Base-by-base conservation (phyloP, 441 rosid species). In the Macaranga tanarius region DNA sequence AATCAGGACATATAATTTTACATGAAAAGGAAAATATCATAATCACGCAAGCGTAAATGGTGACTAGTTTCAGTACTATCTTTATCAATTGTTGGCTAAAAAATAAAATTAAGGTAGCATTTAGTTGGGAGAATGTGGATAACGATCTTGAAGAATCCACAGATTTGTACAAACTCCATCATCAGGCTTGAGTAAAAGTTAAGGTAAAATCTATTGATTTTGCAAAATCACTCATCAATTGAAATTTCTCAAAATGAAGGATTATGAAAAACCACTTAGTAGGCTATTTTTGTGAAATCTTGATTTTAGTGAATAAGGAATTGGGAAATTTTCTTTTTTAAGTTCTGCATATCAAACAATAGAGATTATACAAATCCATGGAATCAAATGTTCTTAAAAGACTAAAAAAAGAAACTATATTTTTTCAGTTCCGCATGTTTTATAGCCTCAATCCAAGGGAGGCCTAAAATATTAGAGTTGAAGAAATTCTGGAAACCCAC, bases 1-100 rank as follows among this genome's bases (percentile, higher is more conserved):
- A 73, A 82, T 73, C 42, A 69, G 31, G 83, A 62, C 51, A 70
- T 45, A 72, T 26, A 74, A 5, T 62, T 59, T 51, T 69, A 69
- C 61, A 62, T 25, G 52, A 59, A 73, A 67, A 62, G 31, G 56
- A 62, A 66, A 26, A 50, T 69, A 10, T 54, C 0, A 23, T 20
- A 57, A 50, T 60, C 10, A 44, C 20, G 26, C 40, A 47, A 17
- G 57, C 40, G 28, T 38, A 66, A 48, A 51, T 60, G 22, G 31
- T 26, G 1, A 72, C 4, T 62, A 5, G 20, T 10, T 11, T 69
- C 54, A 25, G 44, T 42, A 56, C 5, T 4, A 22, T 25, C 17
- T 23, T 13, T 22, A 50, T 16, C 47, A 45, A 70, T 26, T 17
- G 16, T 26, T 58, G 25, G 52, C 57, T 11, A 42, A 2, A 17